Evolutionary conservation across 768 basidiomycete species (phyloP).

Genomic region (Kwoniella botswanensis): DNA sequence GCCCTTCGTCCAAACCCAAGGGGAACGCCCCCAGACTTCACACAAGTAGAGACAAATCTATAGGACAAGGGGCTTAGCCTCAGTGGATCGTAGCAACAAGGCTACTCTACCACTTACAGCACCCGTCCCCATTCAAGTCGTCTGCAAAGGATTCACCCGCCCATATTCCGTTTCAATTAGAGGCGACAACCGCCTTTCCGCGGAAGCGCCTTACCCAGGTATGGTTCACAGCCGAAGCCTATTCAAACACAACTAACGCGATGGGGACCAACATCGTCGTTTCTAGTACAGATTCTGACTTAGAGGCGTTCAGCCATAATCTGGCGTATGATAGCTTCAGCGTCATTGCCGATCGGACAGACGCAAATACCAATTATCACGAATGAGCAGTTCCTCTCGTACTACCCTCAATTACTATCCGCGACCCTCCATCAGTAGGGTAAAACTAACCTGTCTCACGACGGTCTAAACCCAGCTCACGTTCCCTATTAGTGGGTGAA

Average conservation of each 20-base stretch:
- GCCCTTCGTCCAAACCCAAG: slow-evolving; percentile 1
- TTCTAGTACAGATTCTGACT: slow-evolving; percentile 80
- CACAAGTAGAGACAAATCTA: slow-evolving; percentile 64
- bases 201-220: slow-evolving; percentile 62
- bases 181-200: slow-evolving; percentile 67
- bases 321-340: slow-evolving; percentile 81
- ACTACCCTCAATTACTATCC: slow-evolving; percentile 78
- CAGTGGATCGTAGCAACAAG: slow-evolving; percentile 78
- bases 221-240: slow-evolving; percentile 74
- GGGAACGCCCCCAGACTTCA: slow-evolving; percentile 18
- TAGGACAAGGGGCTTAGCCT: slow-evolving; percentile 75
- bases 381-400: slow-evolving; percentile 81
- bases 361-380: slow-evolving; percentile 79
- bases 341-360: slow-evolving; percentile 76
- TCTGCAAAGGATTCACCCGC: slow-evolving; percentile 78
- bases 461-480: slow-evolving; percentile 67
- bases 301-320: slow-evolving; percentile 86
- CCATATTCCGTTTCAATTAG: slow-evolving; percentile 70
- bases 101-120: slow-evolving; percentile 78
- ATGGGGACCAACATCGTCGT: slow-evolving; percentile 72
- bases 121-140: slow-evolving; percentile 75
- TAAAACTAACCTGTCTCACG: slow-evolving; percentile 75
- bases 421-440: slow-evolving; percentile 77
- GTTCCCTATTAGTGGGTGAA: slow-evolving; percentile 78
- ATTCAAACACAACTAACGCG: slow-evolving; percentile 69